Evolutionary conservation across 306 rosid species (phyloP).

Genomic region (Prunus fruticosa): DNA sequence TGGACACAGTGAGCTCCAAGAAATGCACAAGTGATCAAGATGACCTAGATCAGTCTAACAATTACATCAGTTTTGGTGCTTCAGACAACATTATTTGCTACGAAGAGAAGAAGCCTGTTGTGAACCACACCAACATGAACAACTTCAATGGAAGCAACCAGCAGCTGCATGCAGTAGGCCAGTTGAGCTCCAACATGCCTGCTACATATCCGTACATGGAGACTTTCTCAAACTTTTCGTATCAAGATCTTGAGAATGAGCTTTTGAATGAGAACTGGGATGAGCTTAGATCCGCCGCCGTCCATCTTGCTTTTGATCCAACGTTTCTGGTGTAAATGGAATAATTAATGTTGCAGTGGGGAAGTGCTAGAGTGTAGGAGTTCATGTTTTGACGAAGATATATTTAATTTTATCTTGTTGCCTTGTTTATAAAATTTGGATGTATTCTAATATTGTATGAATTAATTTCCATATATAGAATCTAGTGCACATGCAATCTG

Average conservation of each 20-base stretch:
- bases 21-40: conserved; percentile 7
- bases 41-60: not conserved
- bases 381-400: not conserved
- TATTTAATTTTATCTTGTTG: not conserved
- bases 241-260: conserved; percentile 18
- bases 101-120: conserved; percentile 37
- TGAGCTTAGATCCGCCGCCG: conserved; percentile 71
- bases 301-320: conserved; percentile 57
- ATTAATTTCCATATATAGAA: not conserved
- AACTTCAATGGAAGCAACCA: conserved; percentile 13
- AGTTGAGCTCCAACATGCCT: conserved; percentile 20
- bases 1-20: conserved; percentile 22
- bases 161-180: conserved; percentile 14
- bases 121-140: conserved; percentile 3
- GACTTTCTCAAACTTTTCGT: conserved; percentile 39
- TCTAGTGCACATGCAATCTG: not conserved
- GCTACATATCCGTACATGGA: conserved; percentile 25
- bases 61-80: conserved; percentile 47
- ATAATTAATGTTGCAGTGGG: not conserved
- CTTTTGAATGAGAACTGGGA: conserved; percentile 63
- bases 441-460: too few relatives aligned
- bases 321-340: conserved; percentile 5
- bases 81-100: not conserved
- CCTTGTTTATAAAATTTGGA: too few relatives aligned
- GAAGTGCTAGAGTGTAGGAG: not conserved